Base-by-base conservation (phyloP, 768 basidiomycete genomes). In the Phanerodontia chrysosporium region DNA sequence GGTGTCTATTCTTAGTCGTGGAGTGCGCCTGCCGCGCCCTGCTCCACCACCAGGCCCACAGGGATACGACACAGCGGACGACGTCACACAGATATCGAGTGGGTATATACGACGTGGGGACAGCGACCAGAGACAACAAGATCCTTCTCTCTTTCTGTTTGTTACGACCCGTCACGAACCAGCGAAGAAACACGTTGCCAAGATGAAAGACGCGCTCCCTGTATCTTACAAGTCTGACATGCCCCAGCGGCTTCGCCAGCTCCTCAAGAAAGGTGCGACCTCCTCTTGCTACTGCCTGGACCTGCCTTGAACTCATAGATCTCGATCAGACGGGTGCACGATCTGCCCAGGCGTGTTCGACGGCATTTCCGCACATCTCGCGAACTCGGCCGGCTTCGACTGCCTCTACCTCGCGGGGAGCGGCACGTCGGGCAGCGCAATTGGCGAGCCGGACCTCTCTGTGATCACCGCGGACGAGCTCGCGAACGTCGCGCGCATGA, bases 331-430 rank as follows among this genome's bases (percentile, higher is more conserved):
- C 53, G 61, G 63, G 57, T 67, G 66, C 52, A 57, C 64, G 0
- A 67, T 65, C 55, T 63, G 62, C 58, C 66, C 67, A 9, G 67
- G 66, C 14, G 59, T 65, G 1, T 67, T 66, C 63, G 66, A 69
- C 58, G 67, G 67, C 46, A 62, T 68, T 62, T 68, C 67, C 32
- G 62, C 65, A 12, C 64, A 66, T 55, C 59, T 68, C 57, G 67
- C 67, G 45, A 65, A 62, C 54, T 25, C 58, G 16, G 64, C 63
- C 14, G 67, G 67, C 28, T 66, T 66, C 59, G 64, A 66, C 57
- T 60, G 57, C n/a, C 64, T 68, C 36, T 68, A 68, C 53, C 65
- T 68, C 60, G 67, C 64, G 2, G 64, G 67, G 35, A 63, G 62
- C 61, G 65, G 65, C 44, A 55, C 67, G 21, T 66, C 67, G 27